These are phyloP conservation scores for Monosporascus sp. DNA, from an alignment of 2,329 filamentous ascomycete genomes.

Conservation along the genomic window DNA sequence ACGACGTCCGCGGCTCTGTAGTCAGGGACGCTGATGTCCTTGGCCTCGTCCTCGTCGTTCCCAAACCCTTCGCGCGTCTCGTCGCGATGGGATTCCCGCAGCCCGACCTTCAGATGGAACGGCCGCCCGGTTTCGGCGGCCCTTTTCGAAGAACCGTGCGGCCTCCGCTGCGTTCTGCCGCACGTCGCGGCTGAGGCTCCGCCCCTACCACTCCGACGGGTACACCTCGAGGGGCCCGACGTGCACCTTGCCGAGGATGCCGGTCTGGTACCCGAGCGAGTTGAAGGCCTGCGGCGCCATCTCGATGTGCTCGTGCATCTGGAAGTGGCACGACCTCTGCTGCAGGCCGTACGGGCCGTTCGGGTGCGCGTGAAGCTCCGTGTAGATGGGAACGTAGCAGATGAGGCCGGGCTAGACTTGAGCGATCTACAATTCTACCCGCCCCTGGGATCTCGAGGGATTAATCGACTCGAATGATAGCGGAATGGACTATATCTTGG, in stretches of 20 bases:
- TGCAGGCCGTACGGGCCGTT: slow-evolving; percentile 26
- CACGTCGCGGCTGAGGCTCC: slow-evolving; percentile 39
- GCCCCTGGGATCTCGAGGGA: not conserved
- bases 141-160: slow-evolving; percentile 32
- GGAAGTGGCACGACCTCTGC: slow-evolving; percentile 37
- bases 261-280: slow-evolving; percentile 30
- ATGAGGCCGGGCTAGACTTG: not conserved
- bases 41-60: slow-evolving; percentile 29
- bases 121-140: slow-evolving; percentile 25
- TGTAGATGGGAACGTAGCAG: slow-evolving; percentile 30
- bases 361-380: slow-evolving; percentile 42
- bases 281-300: slow-evolving; percentile 34
- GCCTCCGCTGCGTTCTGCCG: slow-evolving; percentile 23
- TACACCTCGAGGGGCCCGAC: slow-evolving; percentile 36
- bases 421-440: not conserved
- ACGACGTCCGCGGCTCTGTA: slow-evolving; percentile 29
- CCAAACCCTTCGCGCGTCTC: slow-evolving; percentile 35
- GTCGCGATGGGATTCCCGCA: slow-evolving; percentile 41
- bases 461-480: not conserved
- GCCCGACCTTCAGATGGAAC: slow-evolving; percentile 42
- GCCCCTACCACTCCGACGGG: slow-evolving; percentile 34
- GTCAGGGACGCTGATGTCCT: slow-evolving; percentile 14
- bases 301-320: slow-evolving; percentile 38
- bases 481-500: not conserved
- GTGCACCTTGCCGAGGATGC: slow-evolving; percentile 41